Conservation (phyloP, 169 alveolate genomes). For the Ichthyophthirius multifiliis region DNA sequence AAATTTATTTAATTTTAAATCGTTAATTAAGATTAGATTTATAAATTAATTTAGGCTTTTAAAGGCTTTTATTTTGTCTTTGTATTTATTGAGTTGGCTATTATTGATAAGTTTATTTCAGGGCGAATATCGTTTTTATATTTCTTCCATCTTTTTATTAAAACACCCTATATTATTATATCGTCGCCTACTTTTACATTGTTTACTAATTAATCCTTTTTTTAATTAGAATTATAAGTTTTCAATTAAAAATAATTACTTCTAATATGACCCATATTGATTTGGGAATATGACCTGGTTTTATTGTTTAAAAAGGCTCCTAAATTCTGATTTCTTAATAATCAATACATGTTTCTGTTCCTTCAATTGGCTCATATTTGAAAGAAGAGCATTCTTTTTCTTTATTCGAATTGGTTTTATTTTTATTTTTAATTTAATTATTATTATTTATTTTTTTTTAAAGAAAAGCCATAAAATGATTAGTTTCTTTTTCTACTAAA, state of each 20-base stretch:
- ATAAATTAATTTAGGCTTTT: not conserved
- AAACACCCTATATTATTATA: slow-evolving; percentile 52
- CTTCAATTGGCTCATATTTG: not conserved
- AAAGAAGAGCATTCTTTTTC: not conserved
- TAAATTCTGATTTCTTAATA: slow-evolving; percentile 60
- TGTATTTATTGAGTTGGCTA: slow-evolving; percentile 39
- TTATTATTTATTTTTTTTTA: slow-evolving; percentile 15
- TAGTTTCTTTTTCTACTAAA: slow-evolving; percentile 34
- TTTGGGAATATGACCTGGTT: slow-evolving; percentile 65
- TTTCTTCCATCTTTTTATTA: slow-evolving; percentile 57
- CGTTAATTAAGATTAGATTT: not conserved
- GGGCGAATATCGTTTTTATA: slow-evolving; percentile 40
- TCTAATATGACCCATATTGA: slow-evolving; percentile 49
- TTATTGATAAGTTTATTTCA: slow-evolving; percentile 40
- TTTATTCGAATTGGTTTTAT: not conserved
- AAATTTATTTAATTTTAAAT: not conserved
- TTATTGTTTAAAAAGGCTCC: slow-evolving; percentile 57
- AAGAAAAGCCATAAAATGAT: slow-evolving; percentile 33
- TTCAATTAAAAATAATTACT: not conserved
- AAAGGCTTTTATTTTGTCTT: not conserved
- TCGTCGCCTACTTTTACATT: slow-evolving; percentile 67
- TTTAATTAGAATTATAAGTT: not conserved
- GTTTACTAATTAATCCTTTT: slow-evolving; percentile 47
- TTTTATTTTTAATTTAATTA: not conserved
- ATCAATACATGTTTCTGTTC: slow-evolving; percentile 38